phyloP scores from a whole-genome alignment of 1,139 yeast genomes.

The Blastobotrys petasosporus region DNA sequence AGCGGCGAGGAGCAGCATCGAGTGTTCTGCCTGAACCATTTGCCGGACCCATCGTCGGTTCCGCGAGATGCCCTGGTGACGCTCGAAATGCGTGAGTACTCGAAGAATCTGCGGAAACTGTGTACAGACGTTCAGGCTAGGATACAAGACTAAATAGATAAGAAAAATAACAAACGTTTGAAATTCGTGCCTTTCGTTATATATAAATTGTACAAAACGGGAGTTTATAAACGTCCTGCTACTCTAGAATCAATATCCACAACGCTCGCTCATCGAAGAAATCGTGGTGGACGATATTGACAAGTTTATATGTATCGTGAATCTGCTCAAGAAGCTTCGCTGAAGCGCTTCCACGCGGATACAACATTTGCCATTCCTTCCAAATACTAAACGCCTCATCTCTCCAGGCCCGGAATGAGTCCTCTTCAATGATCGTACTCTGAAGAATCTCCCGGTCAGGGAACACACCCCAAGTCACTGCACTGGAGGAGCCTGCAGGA shows the following conservation, averaged over 20 bases:
- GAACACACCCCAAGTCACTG: slow-evolving; percentile 96
- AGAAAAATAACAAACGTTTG: not conserved
- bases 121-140: not conserved
- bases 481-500: slow-evolving; percentile 49
- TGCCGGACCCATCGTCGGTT: slow-evolving; percentile 8
- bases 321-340: slow-evolving; percentile 56
- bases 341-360: slow-evolving; percentile 50
- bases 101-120: slow-evolving; percentile 1
- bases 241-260: slow-evolving; percentile 57
- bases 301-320: slow-evolving; percentile 60
- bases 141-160: not conserved
- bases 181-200: too few species aligned
- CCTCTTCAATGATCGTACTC: slow-evolving; percentile 82
- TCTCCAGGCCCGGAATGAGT: slow-evolving; percentile 86
- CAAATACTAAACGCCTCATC: slow-evolving; percentile 91
- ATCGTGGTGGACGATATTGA: slow-evolving; percentile 82
- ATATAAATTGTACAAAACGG: too few species aligned
- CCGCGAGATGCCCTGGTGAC: not conserved
- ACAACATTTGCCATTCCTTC: slow-evolving; percentile 87
- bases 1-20: slow-evolving; percentile 5
- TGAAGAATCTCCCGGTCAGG: slow-evolving; percentile 81
- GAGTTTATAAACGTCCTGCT: not conserved
- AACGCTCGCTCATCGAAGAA: slow-evolving; percentile 66
- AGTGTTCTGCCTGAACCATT: slow-evolving; percentile 22
- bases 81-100: slow-evolving; percentile 4